A percentile compares a stretch with the other conserved stretches of the same genome.
Evolutionary conservation across 495 filamentous ascomycete species (phyloP).

Genomic region (Podospora sp.): DNA sequence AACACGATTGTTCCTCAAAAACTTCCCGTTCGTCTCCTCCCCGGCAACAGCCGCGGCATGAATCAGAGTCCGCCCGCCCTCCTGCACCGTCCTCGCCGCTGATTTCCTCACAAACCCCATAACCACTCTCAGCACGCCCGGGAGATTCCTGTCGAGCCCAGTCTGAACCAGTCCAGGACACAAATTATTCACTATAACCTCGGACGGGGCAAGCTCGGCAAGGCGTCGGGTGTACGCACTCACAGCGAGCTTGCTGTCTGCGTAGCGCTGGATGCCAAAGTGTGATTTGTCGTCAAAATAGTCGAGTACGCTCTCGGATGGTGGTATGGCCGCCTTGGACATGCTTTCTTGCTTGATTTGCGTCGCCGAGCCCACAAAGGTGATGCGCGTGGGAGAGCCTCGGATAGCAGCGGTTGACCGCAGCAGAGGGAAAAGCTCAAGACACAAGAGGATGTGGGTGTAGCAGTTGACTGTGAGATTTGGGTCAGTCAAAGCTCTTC

Average conservation of each 20-base stretch:
- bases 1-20: slow-evolving; percentile 1
- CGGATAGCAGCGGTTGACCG: slow-evolving; percentile 1
- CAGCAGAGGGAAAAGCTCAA: slow-evolving; percentile 12
- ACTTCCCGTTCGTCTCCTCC: slow-evolving; percentile 11
- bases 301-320: background rate
- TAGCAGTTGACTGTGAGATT: slow-evolving; percentile 5
- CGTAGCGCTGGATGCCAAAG: background rate
- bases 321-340: background rate
- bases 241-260: slow-evolving; percentile 1
- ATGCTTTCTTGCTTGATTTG: background rate
- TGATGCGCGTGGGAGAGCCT: background rate
- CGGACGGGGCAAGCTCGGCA: background rate
- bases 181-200: slow-evolving; percentile 10
- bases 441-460: slow-evolving; percentile 11
- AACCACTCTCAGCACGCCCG: background rate
- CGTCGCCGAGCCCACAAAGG: background rate
- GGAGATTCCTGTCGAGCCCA: slow-evolving; percentile 3
- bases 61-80: slow-evolving; percentile 11
- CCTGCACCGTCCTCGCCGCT: background rate
- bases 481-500: background rate
- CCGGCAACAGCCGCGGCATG: slow-evolving; percentile 4
- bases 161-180: slow-evolving; percentile 11
- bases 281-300: background rate
- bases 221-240: background rate
- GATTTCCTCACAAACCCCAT: background rate